Conservation (phyloP, 169 alveolate species). For the Plasmodium inui region DNA sequence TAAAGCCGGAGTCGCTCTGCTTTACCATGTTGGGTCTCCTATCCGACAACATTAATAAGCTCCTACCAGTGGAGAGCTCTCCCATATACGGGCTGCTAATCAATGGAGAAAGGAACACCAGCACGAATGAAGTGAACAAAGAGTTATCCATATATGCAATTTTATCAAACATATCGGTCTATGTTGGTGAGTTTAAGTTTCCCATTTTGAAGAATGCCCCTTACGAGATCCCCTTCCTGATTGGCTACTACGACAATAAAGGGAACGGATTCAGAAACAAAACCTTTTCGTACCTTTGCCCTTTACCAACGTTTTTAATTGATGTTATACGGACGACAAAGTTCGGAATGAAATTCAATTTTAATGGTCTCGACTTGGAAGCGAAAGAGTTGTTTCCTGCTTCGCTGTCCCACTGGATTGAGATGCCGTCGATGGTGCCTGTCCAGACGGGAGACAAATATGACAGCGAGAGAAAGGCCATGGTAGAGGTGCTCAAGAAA, state of each 20-base stretch:
- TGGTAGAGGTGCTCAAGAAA: neutral
- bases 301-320: conserved; percentile 42
- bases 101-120: conserved; percentile 27
- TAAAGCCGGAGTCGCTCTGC: conserved; percentile 57
- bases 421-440: conserved; percentile 16
- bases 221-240: conserved; percentile 55
- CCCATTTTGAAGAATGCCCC: conserved; percentile 38
- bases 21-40: conserved; percentile 44
- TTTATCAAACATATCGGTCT: conserved; percentile 24
- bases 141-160: conserved; percentile 24
- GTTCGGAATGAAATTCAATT: conserved; percentile 22
- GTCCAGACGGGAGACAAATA: conserved; percentile 11
- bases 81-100: conserved; percentile 58
- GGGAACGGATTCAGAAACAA: conserved; percentile 20
- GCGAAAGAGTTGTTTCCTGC: conserved; percentile 37
- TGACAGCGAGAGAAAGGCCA: neutral
- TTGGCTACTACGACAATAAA: conserved; percentile 38
- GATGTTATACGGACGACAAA: conserved; percentile 48
- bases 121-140: conserved; percentile 8
- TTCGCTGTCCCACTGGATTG: conserved; percentile 8
- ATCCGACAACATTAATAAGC: conserved; percentile 7
- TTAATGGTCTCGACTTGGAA: conserved; percentile 27
- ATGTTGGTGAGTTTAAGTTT: conserved; percentile 34
- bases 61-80: conserved; percentile 9
- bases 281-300: conserved; percentile 16